Percentiles rank a stretch among this genome's conserved stretches.
These are phyloP conservation scores for Picea glauca DNA, from an alignment of 75 land plant species.

Conservation along the genomic window DNA sequence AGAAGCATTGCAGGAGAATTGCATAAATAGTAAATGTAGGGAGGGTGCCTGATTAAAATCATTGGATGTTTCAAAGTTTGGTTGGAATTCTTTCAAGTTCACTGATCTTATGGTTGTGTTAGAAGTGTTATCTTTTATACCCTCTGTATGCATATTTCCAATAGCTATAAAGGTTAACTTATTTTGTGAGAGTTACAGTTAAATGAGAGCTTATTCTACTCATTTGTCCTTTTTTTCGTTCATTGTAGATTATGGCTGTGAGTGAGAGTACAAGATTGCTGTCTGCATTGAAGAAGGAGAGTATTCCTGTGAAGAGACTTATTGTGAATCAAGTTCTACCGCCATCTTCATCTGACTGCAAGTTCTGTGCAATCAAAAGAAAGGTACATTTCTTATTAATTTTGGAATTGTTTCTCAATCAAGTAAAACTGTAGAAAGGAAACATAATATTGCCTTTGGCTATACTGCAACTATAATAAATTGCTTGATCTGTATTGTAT, in stretches of 20 bases:
- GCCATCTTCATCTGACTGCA: slow-evolving; percentile 91
- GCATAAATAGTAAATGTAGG: neutral
- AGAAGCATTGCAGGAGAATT: neutral
- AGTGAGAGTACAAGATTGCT: slow-evolving; percentile 81
- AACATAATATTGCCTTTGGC: neutral
- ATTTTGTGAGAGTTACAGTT: neutral
- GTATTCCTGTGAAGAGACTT: slow-evolving; percentile 80
- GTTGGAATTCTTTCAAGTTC: too few relatives aligned
- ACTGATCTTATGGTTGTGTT: neutral
- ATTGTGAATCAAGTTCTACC: slow-evolving; percentile 87
- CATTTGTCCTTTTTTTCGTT: neutral
- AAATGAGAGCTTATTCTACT: neutral
- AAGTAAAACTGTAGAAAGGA: neutral
- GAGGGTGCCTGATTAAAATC: neutral
- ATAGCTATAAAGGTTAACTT: neutral
- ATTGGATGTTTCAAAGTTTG: neutral
- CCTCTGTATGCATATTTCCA: neutral
- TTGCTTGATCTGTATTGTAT: neutral
- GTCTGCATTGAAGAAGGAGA: slow-evolving; percentile 75
- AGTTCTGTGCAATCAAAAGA: slow-evolving; percentile 82
- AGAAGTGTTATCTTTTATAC: neutral
- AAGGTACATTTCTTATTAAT: slow-evolving; percentile 48
- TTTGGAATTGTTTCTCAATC: neutral
- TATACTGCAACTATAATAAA: neutral
- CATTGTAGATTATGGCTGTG: slow-evolving; percentile 76